Evolutionary conservation across 768 basidiomycete genomes (phyloP), one percentile per base, ranked within the genome.

Genomic region (Suillus subaureus): DNA sequence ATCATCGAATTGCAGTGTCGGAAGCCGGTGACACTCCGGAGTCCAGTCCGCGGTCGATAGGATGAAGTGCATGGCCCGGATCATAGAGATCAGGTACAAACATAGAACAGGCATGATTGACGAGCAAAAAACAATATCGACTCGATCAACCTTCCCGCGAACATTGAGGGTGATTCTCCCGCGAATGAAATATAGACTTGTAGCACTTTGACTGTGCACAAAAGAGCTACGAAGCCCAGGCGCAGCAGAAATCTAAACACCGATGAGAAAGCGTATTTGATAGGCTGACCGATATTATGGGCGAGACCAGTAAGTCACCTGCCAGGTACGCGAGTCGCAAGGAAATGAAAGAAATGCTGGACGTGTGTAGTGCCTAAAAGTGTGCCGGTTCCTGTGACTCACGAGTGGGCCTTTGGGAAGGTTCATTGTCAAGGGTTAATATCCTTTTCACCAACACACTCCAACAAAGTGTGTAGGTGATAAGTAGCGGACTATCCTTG

Each of bases 11-110:
- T 40, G 37, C 39, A 28, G 23, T 58, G 57, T 31, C 40, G 58
- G 58, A 42, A 40, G 58, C 58, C 58, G 58, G 26, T 28, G 40
- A 60, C 18, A 21, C 18, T 42, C 2, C 8, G 28, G 51, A 28
- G 16, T 52, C 31, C 31, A 33, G 21, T 35, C 58, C 58, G 58
- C 58, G 58, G 58, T n/a, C 39, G 40, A 58, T 21, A 28, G 57
- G 26, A 60, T 21, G 40, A 12, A 39, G 23, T 39, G 23, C 4
- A 39, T 58, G 9, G 37, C 6, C 26, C 58, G 58, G 58, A 60
- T 42, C 40, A 60, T 60, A 42, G 26, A n/a, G 39, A 42, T 31
- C 26, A 42, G 35, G 28, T 28, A 18, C 39, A 31, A 42, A 60
- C 42, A 60, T 60, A 60, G 58, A 28, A 60, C 39, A 42, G 7